Base-by-base conservation (phyloP, 2,329 filamentous ascomycete species). In the Dothideomycetes sp. region DNA sequence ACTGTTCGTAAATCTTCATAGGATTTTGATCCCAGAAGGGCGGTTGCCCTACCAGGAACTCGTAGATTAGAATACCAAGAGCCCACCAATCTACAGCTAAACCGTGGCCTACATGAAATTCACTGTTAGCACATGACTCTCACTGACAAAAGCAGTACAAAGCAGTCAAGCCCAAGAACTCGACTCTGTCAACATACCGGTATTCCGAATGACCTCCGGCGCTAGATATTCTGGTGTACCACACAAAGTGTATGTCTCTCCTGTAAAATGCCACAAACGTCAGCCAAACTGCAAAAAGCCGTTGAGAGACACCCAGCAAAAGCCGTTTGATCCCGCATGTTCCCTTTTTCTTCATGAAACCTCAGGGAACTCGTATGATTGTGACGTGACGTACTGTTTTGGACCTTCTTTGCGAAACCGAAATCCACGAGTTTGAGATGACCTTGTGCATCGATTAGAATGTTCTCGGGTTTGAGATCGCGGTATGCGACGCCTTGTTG, bases 21-120 rank as follows among this genome's bases (percentile, higher is more conserved):
- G 84, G 84, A 49, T 87, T 89, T 49, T 84, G 79, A 55, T 88
- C 80, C 82, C 84, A 91, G 57, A 89, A 91, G 0, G 84, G 84
- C 11, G 84, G 84, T 55, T 88, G 87, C 19, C 84, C 84, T 8
- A 84, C 86, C 34, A 89, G 65, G 56, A 89, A 89, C 57, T 91
- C 84, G 60, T 86, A 89, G 45, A 89, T 79, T 43, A 91, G 63
- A 50, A 89, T 87, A 18, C 84, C 84, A 50, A 91, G 69, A 1
- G 84, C 84, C 84, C 84, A 89, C 84, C 84, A 89, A 65, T 89
- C 84, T 24, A 89, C 84, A 11, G 84, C 82, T 33, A 73, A 71
- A 39, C 76, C 75, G 52, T 81, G 76, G 16, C 76, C 73, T 59
- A 61, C 6, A 41, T 6, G 8, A 17, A 48, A 20, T 16, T 40